A percentile compares a stretch with the other conserved stretches of the same genome.
Evolutionary conservation across 2,329 filamentous ascomycete genomes (phyloP).

Genomic region (Hypoxylon sp.): DNA sequence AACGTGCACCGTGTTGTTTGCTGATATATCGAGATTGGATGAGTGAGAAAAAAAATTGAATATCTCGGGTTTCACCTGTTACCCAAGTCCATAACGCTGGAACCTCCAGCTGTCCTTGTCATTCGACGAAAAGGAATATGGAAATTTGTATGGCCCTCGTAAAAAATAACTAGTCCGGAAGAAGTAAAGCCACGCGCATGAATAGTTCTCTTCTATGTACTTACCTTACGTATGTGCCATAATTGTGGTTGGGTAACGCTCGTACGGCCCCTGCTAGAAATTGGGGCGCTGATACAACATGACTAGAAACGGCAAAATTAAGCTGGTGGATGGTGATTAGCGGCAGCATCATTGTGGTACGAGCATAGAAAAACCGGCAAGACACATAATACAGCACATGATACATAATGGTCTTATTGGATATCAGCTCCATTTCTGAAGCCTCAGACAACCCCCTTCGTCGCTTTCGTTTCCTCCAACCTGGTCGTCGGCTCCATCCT

Average conservation of each 20-base stretch:
- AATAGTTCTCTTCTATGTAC: background rate
- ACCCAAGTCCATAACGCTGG: slow-evolving; percentile 28
- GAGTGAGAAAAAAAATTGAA: slow-evolving; percentile 2
- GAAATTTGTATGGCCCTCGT: slow-evolving; percentile 4
- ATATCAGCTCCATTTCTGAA: slow-evolving; percentile 25
- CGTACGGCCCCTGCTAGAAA: slow-evolving; percentile 10
- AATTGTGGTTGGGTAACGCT: slow-evolving; percentile 11
- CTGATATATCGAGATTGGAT: slow-evolving; percentile 19
- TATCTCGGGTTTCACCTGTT: slow-evolving; percentile 15
- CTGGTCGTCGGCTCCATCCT: slow-evolving; percentile 40
- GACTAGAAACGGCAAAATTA: slow-evolving; percentile 26
- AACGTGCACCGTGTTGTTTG: slow-evolving; percentile 19
- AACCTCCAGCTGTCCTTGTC: background rate
- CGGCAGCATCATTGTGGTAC: slow-evolving; percentile 2
- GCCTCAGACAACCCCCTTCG: slow-evolving; percentile 16
- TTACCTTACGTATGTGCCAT: background rate
- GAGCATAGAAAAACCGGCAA: slow-evolving; percentile 16
- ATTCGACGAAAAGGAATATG: slow-evolving; percentile 4
- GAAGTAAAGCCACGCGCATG: slow-evolving; percentile 10
- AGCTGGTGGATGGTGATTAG: slow-evolving; percentile 8
- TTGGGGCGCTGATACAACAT: slow-evolving; percentile 13
- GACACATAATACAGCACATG: slow-evolving; percentile 16
- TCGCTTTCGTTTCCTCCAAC: slow-evolving; percentile 33
- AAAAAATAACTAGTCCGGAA: slow-evolving; percentile 16
- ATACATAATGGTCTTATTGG: slow-evolving; percentile 19